These are phyloP conservation scores for Coemansia sp. DNA, from an alignment of 192 early-diverging fungal genomes.

Conservation along the genomic window DNA sequence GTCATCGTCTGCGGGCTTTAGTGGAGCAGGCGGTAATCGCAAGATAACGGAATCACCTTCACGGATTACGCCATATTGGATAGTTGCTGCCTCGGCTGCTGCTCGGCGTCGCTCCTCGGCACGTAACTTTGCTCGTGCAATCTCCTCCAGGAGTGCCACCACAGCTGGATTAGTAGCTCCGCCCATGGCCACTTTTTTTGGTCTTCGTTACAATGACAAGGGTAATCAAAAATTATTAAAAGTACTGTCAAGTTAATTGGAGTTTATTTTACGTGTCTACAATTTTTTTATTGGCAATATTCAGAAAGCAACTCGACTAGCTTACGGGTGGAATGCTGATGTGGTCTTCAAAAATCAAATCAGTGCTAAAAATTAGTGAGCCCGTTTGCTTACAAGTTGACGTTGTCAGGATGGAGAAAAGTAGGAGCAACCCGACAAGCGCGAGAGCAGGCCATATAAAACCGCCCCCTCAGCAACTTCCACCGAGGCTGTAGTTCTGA, in stretches of 20 bases:
- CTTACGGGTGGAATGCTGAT: too few species aligned
- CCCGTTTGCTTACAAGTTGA: too few species aligned
- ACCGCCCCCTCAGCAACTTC: background rate
- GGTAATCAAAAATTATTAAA: background rate
- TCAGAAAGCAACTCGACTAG: background rate
- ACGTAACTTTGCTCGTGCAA: conserved; percentile 33
- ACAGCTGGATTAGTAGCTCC: conserved; percentile 33
- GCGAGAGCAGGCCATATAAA: background rate
- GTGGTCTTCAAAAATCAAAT: background rate
- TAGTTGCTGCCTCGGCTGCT: background rate
- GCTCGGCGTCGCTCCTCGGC: conserved; percentile 24
- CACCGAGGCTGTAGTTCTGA: too few species aligned
- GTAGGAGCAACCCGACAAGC: background rate
- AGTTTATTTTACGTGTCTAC: background rate
- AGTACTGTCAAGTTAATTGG: too few species aligned
- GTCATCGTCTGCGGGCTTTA: conserved; percentile 28
- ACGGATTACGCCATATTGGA: conserved; percentile 16
- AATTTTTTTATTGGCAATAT: background rate
- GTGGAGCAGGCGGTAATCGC: conserved; percentile 32
- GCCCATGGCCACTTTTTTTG: background rate
- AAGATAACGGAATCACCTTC: conserved; percentile 16
- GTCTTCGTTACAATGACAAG: background rate
- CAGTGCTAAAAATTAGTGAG: too few species aligned
- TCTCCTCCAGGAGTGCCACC: conserved; percentile 29
- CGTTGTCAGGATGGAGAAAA: background rate